Conservation (phyloP, 768 basidiomycete species). For the Collybia sordida region DNA sequence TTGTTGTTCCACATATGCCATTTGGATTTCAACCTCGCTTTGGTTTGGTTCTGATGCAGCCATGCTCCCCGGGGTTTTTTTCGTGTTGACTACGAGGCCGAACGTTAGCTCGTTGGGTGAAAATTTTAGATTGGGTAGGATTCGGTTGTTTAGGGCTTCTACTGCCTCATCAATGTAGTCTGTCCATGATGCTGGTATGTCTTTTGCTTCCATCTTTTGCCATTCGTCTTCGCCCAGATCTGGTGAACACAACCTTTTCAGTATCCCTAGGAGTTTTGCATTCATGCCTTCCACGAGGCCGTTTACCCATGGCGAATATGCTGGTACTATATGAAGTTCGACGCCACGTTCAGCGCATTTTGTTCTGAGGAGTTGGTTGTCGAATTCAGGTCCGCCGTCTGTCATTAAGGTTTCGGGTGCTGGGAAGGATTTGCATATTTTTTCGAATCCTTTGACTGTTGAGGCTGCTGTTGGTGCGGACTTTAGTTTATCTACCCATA, state of each 20-base stretch:
- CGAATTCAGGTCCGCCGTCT: constrained; percentile 1
- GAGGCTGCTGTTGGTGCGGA: background rate
- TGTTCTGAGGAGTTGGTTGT: background rate
- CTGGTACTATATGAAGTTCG: background rate
- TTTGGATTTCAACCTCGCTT: background rate
- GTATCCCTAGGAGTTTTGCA: background rate
- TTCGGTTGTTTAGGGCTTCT: background rate
- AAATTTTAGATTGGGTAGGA: background rate
- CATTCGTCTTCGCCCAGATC: background rate
- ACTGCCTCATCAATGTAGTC: background rate
- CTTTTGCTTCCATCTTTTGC: background rate
- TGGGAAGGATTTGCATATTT: background rate
- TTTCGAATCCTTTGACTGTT: background rate
- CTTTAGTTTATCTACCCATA: constrained; percentile 10
- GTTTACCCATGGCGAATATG: background rate
- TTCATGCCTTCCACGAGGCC: background rate
- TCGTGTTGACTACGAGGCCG: background rate
- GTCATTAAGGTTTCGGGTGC: background rate
- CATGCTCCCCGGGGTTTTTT: background rate
- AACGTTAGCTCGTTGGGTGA: background rate
- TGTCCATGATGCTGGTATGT: background rate
- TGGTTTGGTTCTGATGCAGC: background rate
- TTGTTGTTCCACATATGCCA: background rate
- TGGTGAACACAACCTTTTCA: background rate
- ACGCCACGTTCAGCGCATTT: background rate